Evolutionary conservation across 1,139 yeast genomes (phyloP).

Genomic region (Yamadazyma epiphylla): DNA sequence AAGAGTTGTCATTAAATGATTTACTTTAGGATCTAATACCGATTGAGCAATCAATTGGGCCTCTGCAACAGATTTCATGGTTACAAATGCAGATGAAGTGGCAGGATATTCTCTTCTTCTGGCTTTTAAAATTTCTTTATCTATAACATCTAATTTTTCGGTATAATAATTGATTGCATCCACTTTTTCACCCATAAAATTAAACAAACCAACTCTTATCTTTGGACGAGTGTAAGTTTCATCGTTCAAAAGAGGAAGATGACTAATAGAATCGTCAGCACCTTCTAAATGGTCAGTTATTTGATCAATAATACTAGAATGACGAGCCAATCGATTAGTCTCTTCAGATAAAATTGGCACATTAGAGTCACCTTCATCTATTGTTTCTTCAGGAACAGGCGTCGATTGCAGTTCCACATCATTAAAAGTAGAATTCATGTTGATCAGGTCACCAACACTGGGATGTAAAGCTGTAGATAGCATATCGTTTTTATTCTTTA

Average conservation of each 20-base stretch:
- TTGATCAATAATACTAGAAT: constrained; percentile 16
- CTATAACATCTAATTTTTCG: constrained; percentile 51
- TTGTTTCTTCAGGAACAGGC: background rate
- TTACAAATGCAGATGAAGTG: constrained; percentile 64
- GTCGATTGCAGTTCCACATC: constrained; percentile 1
- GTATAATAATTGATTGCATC: constrained; percentile 67
- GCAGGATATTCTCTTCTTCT: constrained; percentile 63
- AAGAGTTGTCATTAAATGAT: constrained; percentile 64
- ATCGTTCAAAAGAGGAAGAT: constrained; percentile 26
- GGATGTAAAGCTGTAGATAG: constrained; percentile 24
- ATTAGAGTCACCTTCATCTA: constrained; percentile 3
- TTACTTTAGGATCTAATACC: constrained; percentile 73
- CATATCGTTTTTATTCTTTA: constrained; percentile 27
- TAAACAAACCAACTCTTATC: constrained; percentile 48
- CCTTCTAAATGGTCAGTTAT: constrained; percentile 12
- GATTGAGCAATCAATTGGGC: constrained; percentile 93
- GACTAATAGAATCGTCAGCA: constrained; percentile 14
- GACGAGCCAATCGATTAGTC: constrained; percentile 5
- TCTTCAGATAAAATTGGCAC: constrained; percentile 13
- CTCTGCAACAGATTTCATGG: constrained; percentile 80
- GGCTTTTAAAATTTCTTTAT: constrained; percentile 53
- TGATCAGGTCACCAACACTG: constrained; percentile 25
- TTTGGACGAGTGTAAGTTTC: constrained; percentile 44
- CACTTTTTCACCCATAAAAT: constrained; percentile 35
- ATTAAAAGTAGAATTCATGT: constrained; percentile 9